Conservation (phyloP, 345 rosid genomes). For the Laguncularia racemosa region DNA sequence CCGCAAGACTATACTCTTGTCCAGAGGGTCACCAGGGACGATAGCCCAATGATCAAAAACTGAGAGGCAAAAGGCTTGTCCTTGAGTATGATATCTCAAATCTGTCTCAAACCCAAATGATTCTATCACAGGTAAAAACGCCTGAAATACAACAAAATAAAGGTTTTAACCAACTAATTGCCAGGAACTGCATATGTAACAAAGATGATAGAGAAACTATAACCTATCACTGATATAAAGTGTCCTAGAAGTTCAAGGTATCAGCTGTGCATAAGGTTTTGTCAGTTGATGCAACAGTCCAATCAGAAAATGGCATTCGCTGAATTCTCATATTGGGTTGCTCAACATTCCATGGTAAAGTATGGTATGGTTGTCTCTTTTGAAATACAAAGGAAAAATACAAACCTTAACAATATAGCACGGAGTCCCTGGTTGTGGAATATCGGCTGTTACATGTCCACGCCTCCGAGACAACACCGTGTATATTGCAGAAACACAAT, state of each 20-base stretch:
- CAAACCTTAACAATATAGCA: slow-evolving; percentile 88
- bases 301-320: too few species aligned
- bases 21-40: slow-evolving; percentile 95
- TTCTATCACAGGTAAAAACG: slow-evolving; percentile 82
- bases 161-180: background rate
- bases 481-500: slow-evolving; percentile 91
- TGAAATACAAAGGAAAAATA: slow-evolving; percentile 1
- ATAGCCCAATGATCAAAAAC: slow-evolving; percentile 92
- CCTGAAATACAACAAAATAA: slow-evolving; percentile 30
- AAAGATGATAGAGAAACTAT: background rate
- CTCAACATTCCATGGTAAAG: background rate
- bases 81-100: slow-evolving; percentile 82
- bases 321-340: too few species aligned
- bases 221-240: too few species aligned
- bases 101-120: slow-evolving; percentile 95
- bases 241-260: too few species aligned
- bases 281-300: too few species aligned
- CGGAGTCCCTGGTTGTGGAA: slow-evolving; percentile 98
- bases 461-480: slow-evolving; percentile 89
- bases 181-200: background rate
- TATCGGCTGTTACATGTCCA: slow-evolving; percentile 96
- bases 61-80: slow-evolving; percentile 76
- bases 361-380: background rate
- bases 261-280: too few species aligned
- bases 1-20: slow-evolving; percentile 70